phyloP scores from a whole-genome alignment of 208 protist genomes.

The Sergeia podlipaevii region DNA sequence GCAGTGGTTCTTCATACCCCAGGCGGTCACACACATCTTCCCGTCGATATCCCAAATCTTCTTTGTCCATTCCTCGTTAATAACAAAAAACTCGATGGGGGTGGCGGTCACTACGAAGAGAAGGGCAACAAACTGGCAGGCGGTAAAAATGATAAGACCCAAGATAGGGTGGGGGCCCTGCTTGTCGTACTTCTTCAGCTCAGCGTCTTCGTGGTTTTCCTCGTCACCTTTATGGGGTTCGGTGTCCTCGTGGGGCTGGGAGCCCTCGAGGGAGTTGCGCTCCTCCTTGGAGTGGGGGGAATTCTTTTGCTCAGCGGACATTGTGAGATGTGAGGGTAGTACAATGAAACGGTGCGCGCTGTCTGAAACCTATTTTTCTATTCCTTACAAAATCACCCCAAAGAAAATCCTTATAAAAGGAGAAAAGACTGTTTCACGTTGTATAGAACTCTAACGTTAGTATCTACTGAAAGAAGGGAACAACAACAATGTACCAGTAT shows the following conservation, averaged over 20 bases:
- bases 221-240: constrained; percentile 4
- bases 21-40: constrained; percentile 42
- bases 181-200: constrained; percentile 24
- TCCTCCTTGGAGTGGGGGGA: too few relatives aligned
- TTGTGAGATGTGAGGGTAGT: too few relatives aligned
- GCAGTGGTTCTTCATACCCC: constrained; percentile 53
- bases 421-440: too few relatives aligned
- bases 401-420: too few relatives aligned
- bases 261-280: neutral
- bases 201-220: constrained; percentile 9
- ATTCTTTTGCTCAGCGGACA: too few relatives aligned
- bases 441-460: too few relatives aligned
- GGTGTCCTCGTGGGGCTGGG: neutral
- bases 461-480: too few relatives aligned
- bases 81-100: constrained; percentile 41
- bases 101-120: constrained; percentile 36
- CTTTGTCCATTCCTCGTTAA: constrained; percentile 16
- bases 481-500: too few relatives aligned
- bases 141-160: constrained; percentile 29
- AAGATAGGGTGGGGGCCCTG: constrained; percentile 18
- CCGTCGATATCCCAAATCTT: constrained; percentile 13
- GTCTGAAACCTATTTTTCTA: too few relatives aligned
- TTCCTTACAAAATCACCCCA: too few relatives aligned
- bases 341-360: too few relatives aligned
- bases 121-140: constrained; percentile 31